phyloP scores from a whole-genome alignment of 805 yeast species.

The Scheffersomyces stipitis region DNA sequence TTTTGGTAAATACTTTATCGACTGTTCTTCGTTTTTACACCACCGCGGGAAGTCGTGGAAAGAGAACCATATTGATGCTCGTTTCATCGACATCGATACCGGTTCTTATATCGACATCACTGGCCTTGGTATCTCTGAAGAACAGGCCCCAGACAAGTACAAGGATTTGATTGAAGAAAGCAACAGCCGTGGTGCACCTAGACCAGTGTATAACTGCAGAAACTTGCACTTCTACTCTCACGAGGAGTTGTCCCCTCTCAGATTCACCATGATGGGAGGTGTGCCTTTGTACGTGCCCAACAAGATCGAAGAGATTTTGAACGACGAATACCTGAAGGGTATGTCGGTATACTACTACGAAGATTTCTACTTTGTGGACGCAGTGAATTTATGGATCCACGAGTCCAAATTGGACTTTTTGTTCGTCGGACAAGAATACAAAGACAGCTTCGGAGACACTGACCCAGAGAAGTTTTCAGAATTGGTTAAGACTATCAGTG shows the following conservation, averaged over 20 bases:
- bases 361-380: conserved; percentile 22
- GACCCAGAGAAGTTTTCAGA: conserved; percentile 15
- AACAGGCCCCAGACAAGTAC: conserved; percentile 19
- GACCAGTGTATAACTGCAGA: conserved; percentile 37
- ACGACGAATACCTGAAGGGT: conserved; percentile 24
- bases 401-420: conserved; percentile 11
- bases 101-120: conserved; percentile 61
- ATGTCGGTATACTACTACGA: conserved; percentile 19
- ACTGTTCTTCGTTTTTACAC: conserved; percentile 3
- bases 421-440: conserved; percentile 14
- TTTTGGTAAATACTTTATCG: conserved; percentile 5
- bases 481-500: conserved; percentile 18
- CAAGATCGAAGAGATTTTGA: conserved; percentile 21
- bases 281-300: conserved; percentile 27
- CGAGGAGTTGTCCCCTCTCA: conserved; percentile 13
- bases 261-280: conserved; percentile 2
- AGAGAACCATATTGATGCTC: conserved; percentile 36
- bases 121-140: conserved; percentile 36
- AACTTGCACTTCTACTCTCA: conserved; percentile 30
- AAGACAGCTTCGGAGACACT: conserved; percentile 8
- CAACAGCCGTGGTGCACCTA: conserved; percentile 4
- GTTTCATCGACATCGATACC: conserved; percentile 60
- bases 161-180: conserved; percentile 8
- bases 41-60: conserved; percentile 1
- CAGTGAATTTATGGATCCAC: conserved; percentile 18